These are phyloP conservation scores for Phragmites australis DNA, from an alignment of 176 grass and related monocot genomes.

Conservation along the genomic window DNA sequence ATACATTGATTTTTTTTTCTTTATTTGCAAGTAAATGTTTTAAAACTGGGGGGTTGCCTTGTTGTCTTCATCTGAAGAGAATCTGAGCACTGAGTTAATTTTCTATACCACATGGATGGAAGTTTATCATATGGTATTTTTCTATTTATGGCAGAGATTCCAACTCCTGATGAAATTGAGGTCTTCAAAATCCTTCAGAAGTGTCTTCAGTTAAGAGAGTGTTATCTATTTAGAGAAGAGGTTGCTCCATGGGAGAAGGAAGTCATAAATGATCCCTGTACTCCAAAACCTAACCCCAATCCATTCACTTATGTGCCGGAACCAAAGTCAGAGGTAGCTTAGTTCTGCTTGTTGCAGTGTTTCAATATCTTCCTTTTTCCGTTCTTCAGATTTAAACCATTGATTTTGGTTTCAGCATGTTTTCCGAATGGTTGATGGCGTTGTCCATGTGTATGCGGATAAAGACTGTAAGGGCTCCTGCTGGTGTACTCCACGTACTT, in stretches of 20 bases:
- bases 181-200: conserved; percentile 93
- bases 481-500: conserved; percentile 11
- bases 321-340: conserved; percentile 73
- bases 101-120: conserved; percentile 23
- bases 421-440: conserved; percentile 93
- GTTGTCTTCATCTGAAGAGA: conserved; percentile 13
- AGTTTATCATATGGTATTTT: conserved; percentile 33
- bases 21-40: conserved; percentile 29
- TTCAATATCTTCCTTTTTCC: conserved; percentile 12
- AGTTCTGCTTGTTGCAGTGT: conserved; percentile 35
- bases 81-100: conserved; percentile 22
- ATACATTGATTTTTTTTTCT: conserved; percentile 9
- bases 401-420: conserved; percentile 61
- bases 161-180: conserved; percentile 80
- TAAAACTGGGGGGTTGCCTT: background rate
- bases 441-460: conserved; percentile 80
- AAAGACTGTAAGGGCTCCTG: conserved; percentile 56
- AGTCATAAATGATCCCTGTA: conserved; percentile 92
- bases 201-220: conserved; percentile 86
- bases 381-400: conserved; percentile 1
- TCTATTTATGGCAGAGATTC: conserved; percentile 65
- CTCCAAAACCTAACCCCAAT: conserved; percentile 93
- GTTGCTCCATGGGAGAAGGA: conserved; percentile 97
- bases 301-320: conserved; percentile 74
- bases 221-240: conserved; percentile 79